Base-by-base conservation (phyloP, 345 rosid genomes). In the Jatropha curcas region DNA sequence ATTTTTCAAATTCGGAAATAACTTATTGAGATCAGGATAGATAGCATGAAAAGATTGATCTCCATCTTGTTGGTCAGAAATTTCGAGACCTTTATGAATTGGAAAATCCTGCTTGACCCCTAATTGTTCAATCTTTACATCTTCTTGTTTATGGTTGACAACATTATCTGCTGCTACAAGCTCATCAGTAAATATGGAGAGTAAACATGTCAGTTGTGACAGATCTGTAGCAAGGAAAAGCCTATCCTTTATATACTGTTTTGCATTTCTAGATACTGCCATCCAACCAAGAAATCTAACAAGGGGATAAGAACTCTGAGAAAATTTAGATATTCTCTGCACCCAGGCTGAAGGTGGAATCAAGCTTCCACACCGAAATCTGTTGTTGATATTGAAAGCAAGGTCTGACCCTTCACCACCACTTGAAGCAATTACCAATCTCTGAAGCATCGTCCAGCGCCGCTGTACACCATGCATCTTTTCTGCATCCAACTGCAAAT, bases 271-370 rank as follows among this genome's bases (percentile, higher is more conserved):
- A 73, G 94, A 89, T 79, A 91, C 73, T 48, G 91, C 97, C 97
- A 91, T 91, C 97, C 97, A 91, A 64, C 97, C 97, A 76, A 91
- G 86, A 82, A 88, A 91, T 31, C 91, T 88, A 35, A 88, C 94
- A 74, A 86, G 86, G 51, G 92, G 87, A 19, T 83, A 88, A 75
- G 83, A 74, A 86, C 80, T 86, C 51, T 37, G 65, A 74, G 94
- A 86, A 86, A 91, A 89, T 67, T 75, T 58, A 22, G 88, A 65
- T 83, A 89, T 87, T 81, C 77, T 84, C 72, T 83, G 80, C 80
- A 89, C 78, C 97, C 97, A 91, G 45, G 81, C 89, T 33, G 89
- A 78, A 53, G 88, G 84, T 25, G 92, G 91, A 81, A 91, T 76
- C 75, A 91, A 80, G 52, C 82, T 84, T 68, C 89, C 84, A 80